A percentile compares a stretch with the other conserved stretches of the same genome.
These are phyloP conservation scores for Fraxinus nigra DNA, from an alignment of 305 asterid species.

Conservation along the genomic window DNA sequence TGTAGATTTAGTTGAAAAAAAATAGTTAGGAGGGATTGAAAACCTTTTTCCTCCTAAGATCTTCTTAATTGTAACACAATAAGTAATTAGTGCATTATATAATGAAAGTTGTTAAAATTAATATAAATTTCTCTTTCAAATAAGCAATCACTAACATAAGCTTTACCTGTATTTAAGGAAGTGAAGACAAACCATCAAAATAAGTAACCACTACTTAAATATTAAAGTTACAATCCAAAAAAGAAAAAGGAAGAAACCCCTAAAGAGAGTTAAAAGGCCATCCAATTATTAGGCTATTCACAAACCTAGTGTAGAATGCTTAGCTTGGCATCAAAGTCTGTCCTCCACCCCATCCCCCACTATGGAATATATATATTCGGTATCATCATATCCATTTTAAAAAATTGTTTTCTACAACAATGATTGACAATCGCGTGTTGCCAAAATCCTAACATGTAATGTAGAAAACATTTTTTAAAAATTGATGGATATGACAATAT, in stretches of 20 bases:
- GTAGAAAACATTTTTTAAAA: too few relatives aligned
- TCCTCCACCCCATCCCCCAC: background rate
- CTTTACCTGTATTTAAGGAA: background rate
- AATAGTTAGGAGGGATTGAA: background rate
- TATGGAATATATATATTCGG: too few relatives aligned
- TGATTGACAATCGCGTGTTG: too few relatives aligned
- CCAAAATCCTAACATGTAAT: too few relatives aligned
- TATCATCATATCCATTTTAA: too few relatives aligned
- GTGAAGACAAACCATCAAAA: background rate
- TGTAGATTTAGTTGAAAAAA: background rate
- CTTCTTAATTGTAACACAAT: background rate
- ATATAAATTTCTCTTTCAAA: background rate
- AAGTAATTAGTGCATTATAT: background rate
- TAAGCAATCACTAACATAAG: background rate
- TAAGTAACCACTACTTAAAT: background rate
- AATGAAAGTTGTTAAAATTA: background rate
- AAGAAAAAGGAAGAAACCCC: background rate
- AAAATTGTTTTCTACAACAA: too few relatives aligned
- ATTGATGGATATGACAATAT: too few relatives aligned
- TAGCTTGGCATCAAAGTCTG: constrained; percentile 8
- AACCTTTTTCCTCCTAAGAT: background rate
- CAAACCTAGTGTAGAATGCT: background rate
- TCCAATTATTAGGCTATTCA: background rate
- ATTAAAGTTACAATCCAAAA: background rate
- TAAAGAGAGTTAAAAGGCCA: background rate